Evolutionary conservation across 2,329 filamentous ascomycete genomes (phyloP), one percentile per base, ranked within the genome.

Genomic region (Beauveria medogensis): DNA sequence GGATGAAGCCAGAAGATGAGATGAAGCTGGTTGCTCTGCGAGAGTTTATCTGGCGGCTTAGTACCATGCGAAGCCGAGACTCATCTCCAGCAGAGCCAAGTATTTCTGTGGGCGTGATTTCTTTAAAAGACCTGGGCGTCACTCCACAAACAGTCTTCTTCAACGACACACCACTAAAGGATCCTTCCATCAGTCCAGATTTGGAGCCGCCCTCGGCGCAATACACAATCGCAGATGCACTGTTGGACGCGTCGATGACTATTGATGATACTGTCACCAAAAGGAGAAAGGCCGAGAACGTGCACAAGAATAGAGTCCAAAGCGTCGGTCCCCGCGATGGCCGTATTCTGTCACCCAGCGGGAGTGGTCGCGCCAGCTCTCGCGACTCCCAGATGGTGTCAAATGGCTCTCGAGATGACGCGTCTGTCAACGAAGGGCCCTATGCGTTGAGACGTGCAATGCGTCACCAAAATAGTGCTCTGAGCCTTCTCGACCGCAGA

Each of bases 61-160:
- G 89, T 55, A 85, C 86, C 67, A 86, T 90, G 63, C 90, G 87
- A 68, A 77, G 82, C 10, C 83, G 86, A 30, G 80, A 83, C 47
- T 67, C 74, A 3, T 67, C 70, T 1, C 68, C 69, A 3, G 68
- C 70, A 64, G 69, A 78, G 63, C 60, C 72, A 65, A 72, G 68
- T 18, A 70, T 68, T 41, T 63, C 67, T 9, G 68, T 65, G 2
- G 72, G 71, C 1, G 63, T 96, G 14, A 82, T 97, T 7, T 81
- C 86, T 1, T 75, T 97, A 26, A 88, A 89, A 64, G 86, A 86
- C 46, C 77, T 96, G 56, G 86, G 87, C 14, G 85, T 97, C 37
- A 89, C 87, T 2, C 89, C 90, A 3, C 91, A 96, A 69, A 97
- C 91, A 0, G 88, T 99, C 1, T 89, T 97, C 69, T 97, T 97